Evolutionary conservation across 2,329 filamentous ascomycete species (phyloP).

Genomic region (Aspergillus sp.): DNA sequence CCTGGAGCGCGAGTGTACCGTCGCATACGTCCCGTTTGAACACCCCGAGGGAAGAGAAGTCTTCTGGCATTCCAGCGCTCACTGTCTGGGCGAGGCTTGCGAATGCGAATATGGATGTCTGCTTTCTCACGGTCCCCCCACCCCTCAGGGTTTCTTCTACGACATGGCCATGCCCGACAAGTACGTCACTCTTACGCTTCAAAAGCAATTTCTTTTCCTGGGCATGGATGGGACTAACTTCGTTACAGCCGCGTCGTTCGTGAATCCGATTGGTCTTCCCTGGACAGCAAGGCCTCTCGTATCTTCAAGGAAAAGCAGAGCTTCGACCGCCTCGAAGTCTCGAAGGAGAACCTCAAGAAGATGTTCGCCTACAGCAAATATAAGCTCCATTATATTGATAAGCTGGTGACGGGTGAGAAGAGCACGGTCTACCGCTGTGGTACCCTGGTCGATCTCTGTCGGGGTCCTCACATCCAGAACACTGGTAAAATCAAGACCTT

Average conservation of each 20-base stretch:
- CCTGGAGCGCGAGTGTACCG: constrained; percentile 79
- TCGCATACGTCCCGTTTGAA: constrained; percentile 83
- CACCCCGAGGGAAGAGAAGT: constrained; percentile 78
- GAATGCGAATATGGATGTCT: constrained; percentile 89
- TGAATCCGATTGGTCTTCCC: constrained; percentile 74
- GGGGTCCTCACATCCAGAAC: constrained; percentile 90
- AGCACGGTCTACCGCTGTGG: constrained; percentile 95
- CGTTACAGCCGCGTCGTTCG: constrained; percentile 59
- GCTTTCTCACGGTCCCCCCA: constrained; percentile 89
- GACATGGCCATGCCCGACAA: constrained; percentile 83
- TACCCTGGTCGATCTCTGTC: constrained; percentile 90
- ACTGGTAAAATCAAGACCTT: constrained; percentile 94
- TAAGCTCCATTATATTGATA: constrained; percentile 95
- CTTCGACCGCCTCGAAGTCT: constrained; percentile 84
- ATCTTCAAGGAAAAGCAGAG: constrained; percentile 96
- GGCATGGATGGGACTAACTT: constrained; percentile 18
- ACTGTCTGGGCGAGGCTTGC: constrained; percentile 91
- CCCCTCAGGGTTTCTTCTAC: constrained; percentile 93
- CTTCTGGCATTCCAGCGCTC: constrained; percentile 96
- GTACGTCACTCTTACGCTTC: constrained; percentile 22
- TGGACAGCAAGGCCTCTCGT: constrained; percentile 75
- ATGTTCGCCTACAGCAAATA: constrained; percentile 99
- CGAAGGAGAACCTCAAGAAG: constrained; percentile 86
- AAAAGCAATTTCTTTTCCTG: neutral
- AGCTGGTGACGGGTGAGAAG: constrained; percentile 86